phyloP scores from a whole-genome alignment of 1,284 basidiomycete genomes.

The Somion occarium region DNA sequence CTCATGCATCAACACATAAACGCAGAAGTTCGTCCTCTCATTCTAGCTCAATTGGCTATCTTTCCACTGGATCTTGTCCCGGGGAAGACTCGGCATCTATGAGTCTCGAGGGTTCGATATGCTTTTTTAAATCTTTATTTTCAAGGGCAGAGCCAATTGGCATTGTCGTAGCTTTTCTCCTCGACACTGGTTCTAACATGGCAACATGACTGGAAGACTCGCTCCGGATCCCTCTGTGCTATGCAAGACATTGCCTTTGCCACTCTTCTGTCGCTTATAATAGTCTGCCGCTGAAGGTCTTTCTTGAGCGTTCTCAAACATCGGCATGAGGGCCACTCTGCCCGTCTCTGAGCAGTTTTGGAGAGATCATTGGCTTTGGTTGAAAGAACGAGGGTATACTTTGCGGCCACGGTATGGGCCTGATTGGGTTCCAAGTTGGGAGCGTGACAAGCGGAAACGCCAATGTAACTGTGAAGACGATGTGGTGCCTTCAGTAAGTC shows the following conservation, averaged over 20 bases:
- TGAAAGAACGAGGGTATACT: neutral
- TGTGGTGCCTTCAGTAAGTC: neutral
- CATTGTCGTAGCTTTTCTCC: neutral
- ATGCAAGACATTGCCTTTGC: neutral
- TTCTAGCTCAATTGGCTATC: neutral
- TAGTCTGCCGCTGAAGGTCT: neutral
- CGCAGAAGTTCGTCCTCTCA: neutral
- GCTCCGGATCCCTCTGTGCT: neutral
- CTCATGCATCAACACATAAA: neutral
- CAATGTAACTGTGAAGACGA: neutral
- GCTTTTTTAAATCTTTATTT: too few species aligned
- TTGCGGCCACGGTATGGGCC: neutral
- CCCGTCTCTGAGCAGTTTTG: neutral
- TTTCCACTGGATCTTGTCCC: too few species aligned
- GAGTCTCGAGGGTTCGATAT: too few species aligned
- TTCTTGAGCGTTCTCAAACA: neutral
- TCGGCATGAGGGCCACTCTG: neutral
- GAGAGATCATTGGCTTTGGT: neutral
- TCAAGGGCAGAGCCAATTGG: too few species aligned
- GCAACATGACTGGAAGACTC: neutral
- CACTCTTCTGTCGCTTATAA: neutral
- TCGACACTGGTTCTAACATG: neutral
- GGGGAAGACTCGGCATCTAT: too few species aligned
- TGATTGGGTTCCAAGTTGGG: neutral
- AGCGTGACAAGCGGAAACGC: too few species aligned